A percentile compares a stretch with the other conserved stretches of the same genome.
Evolutionary conservation across 176 grass and related monocot genomes (phyloP).

Genomic region (sorghum (Sorghum bicolor)): DNA sequence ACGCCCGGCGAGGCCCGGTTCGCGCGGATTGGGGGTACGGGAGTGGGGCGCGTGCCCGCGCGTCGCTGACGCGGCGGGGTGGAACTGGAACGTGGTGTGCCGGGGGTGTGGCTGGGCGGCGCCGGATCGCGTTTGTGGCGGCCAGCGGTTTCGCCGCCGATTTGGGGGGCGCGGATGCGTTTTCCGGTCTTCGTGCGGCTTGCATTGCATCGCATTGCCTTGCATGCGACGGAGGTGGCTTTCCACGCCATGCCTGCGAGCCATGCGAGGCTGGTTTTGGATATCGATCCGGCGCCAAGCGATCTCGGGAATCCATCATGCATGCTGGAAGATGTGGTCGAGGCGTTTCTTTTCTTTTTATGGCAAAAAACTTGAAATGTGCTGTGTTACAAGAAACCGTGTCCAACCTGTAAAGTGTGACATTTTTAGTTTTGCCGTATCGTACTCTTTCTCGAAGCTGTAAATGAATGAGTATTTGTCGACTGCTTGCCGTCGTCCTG

Average conservation of each 20-base stretch:
- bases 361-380: neutral
- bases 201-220: too few species aligned
- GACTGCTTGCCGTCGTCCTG: too few species aligned
- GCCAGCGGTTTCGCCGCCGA: neutral
- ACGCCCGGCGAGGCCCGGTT: neutral
- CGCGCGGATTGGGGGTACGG: neutral
- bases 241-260: neutral
- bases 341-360: neutral
- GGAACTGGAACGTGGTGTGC: neutral
- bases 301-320: rapidly evolving
- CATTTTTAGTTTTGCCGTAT: too few species aligned
- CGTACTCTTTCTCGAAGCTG: too few species aligned
- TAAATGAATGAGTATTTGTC: too few species aligned
- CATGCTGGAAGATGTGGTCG: neutral
- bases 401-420: too few species aligned
- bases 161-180: neutral
- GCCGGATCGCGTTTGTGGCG: neutral
- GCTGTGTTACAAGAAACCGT: too few species aligned
- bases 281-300: neutral
- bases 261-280: neutral
- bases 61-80: neutral
- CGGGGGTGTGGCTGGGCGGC: neutral
- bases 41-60: neutral
- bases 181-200: neutral
- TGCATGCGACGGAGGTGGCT: neutral